Evolutionary conservation across 2,329 filamentous ascomycete species (phyloP).

Genomic region (Scedosporium aurantiacum): DNA sequence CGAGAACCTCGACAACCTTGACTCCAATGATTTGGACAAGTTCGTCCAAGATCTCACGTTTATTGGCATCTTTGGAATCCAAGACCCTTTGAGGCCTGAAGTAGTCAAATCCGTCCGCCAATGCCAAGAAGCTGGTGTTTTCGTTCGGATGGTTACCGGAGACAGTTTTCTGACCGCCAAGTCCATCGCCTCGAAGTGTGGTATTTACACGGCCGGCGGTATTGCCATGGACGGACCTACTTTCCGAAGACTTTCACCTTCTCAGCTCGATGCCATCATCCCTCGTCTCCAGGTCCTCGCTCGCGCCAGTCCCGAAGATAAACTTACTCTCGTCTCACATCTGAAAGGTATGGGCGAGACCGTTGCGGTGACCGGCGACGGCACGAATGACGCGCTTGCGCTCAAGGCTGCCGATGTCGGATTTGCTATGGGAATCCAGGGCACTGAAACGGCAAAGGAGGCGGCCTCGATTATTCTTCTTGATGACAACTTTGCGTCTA

Average conservation of each 20-base stretch:
- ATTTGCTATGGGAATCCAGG: conserved; percentile 57
- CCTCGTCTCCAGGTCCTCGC: conserved; percentile 57
- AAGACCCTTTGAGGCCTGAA: conserved; percentile 53
- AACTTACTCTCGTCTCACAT: conserved; percentile 51
- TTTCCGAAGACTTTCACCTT: conserved; percentile 45
- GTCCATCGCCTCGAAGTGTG: conserved; percentile 31
- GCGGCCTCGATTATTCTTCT: conserved; percentile 51
- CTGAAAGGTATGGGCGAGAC: conserved; percentile 55
- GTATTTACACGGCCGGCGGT: conserved; percentile 49
- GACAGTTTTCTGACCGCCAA: conserved; percentile 33
- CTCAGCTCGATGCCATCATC: conserved; percentile 38
- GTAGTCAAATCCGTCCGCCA: conserved; percentile 51
- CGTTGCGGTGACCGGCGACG: conserved; percentile 56
- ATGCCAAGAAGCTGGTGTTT: conserved; percentile 53
- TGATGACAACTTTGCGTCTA: conserved; percentile 53
- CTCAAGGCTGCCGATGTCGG: conserved; percentile 56
- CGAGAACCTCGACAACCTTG: conserved; percentile 20
- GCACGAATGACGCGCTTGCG: conserved; percentile 55
- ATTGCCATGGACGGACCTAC: conserved; percentile 44
- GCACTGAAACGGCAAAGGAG: conserved; percentile 54
- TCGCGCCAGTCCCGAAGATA: conserved; percentile 59
- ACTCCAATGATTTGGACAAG: not conserved
- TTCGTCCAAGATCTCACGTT: conserved; percentile 23
- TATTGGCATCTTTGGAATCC: conserved; percentile 47
- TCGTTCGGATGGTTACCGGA: conserved; percentile 52